These are phyloP conservation scores for Cercis canadensis DNA, from an alignment of 306 rosid genomes.

Conservation along the genomic window DNA sequence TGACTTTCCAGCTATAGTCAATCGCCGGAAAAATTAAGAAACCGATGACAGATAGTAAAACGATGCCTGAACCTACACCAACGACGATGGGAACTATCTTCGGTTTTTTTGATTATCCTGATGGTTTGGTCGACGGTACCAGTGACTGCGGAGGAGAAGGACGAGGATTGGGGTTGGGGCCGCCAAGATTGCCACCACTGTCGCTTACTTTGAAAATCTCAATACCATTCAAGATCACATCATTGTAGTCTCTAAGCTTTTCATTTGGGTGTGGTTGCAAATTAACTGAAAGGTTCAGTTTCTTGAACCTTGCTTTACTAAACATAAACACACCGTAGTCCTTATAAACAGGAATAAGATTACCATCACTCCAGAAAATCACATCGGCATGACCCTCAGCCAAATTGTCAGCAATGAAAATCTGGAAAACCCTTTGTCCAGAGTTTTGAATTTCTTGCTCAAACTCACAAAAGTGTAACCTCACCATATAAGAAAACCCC, in stretches of 20 bases:
- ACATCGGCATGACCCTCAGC: too few species aligned
- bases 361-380: neutral
- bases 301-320: neutral
- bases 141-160: neutral
- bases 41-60: neutral
- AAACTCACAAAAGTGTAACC: neutral
- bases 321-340: neutral
- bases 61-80: neutral
- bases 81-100: neutral
- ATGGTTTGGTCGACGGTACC: neutral
- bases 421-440: neutral
- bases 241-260: neutral
- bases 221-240: neutral
- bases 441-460: neutral
- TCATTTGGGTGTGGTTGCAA: neutral
- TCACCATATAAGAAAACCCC: neutral
- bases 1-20: neutral
- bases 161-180: neutral
- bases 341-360: neutral
- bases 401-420: neutral
- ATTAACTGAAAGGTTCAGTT: neutral
- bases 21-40: neutral
- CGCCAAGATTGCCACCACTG: neutral
- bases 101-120: neutral
- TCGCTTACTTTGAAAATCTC: conserved; percentile 7